A percentile compares a stretch with the other conserved stretches of the same genome.
phyloP scores from a whole-genome alignment of 2,329 filamentous ascomycete genomes.

The Botryotinia convoluta region DNA sequence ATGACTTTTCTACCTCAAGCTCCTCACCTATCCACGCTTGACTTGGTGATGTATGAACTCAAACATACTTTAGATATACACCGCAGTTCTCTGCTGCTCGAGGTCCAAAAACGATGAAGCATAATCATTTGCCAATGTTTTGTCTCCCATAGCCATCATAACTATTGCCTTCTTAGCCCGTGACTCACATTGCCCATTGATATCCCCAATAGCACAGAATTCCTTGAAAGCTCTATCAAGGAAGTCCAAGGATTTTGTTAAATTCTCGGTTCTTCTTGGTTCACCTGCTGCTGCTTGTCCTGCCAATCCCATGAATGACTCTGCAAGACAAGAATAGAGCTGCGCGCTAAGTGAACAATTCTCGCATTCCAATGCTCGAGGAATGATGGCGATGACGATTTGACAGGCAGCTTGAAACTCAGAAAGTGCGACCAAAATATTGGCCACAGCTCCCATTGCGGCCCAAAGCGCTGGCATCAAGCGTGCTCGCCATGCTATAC shows the following conservation, averaged over 20 bases:
- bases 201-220: constrained; percentile 57
- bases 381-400: constrained; percentile 60
- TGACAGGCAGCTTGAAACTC: constrained; percentile 57
- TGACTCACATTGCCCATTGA: constrained; percentile 59
- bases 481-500: constrained; percentile 57
- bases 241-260: constrained; percentile 42
- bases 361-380: constrained; percentile 60
- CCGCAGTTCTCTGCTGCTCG: constrained; percentile 40
- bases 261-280: constrained; percentile 46
- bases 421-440: constrained; percentile 56
- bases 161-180: constrained; percentile 66
- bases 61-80: not conserved
- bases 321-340: constrained; percentile 58
- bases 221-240: constrained; percentile 41
- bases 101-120: constrained; percentile 53
- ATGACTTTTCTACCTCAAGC: constrained; percentile 26
- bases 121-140: constrained; percentile 53
- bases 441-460: constrained; percentile 54
- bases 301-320: constrained; percentile 64
- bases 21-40: not conserved
- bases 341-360: constrained; percentile 56
- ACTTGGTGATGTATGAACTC: not conserved
- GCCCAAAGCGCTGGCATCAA: constrained; percentile 60
- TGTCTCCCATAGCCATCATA: constrained; percentile 56
- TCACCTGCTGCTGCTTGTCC: constrained; percentile 43